Evolutionary conservation across 192 early-diverging fungal genomes (phyloP), one percentile per base, ranked within the genome.

Genomic region (Umbelopsis sp.): DNA sequence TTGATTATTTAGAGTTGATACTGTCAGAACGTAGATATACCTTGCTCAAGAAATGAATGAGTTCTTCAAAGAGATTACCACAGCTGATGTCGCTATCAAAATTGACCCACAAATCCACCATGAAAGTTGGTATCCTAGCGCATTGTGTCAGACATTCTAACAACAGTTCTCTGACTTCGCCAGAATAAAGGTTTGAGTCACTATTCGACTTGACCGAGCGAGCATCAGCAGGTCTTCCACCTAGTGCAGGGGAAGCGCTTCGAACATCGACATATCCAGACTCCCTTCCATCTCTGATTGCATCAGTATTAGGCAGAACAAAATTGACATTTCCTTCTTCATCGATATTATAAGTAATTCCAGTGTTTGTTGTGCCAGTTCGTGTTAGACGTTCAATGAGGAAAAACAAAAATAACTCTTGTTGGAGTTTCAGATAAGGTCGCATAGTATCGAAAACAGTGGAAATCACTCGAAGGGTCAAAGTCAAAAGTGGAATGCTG

Each of bases 61-160:
- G 71, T 22, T 94, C 92, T 72, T 97, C 94, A 86, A 93, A 98
- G 61, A 98, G 81, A 78, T 97, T 91, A 49, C 89, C 88, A 48
- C 89, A 87, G 45, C 89, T 82, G 71, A 92, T 66, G 70, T 96
- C 92, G 66, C 94, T 93, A 78, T 99, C 98, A 76, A 93, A 97
- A 77, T 96, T 94, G 64, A 95, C 87, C 90, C 95, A 99, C 44
- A 99, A 82, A 68, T 98, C 95, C 0, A 88, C 84, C 78, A 94
- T 84, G 55, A 96, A 91, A 1, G 87, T 85, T 16, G 93, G 88
- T 48, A 88, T 86, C 61, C 93, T 78, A 27, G 87, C 89, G 68
- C 94, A 87, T 70, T 93, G 91, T 1, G 86, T 72, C 18, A 95
- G 69, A 45, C 90, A 89, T 72, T 99, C 97, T 5, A 98, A 66